Evolutionary conservation across 2,329 filamentous ascomycete genomes (phyloP).

Genomic region (Verticillium longisporum): DNA sequence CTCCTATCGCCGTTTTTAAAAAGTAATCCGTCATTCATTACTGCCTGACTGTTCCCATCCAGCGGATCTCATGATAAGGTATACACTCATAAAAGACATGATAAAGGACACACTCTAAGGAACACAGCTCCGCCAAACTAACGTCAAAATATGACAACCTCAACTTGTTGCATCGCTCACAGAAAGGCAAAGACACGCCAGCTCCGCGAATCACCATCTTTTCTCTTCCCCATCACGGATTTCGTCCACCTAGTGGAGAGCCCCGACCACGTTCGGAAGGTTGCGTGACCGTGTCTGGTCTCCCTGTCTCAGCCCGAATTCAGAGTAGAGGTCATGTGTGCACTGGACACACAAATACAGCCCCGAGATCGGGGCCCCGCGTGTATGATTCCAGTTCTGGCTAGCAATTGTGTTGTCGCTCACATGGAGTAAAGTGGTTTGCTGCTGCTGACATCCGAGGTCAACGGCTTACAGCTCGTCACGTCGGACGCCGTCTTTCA

Average conservation of each 20-base stretch:
- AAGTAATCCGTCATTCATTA: not conserved
- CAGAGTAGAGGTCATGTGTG: not conserved
- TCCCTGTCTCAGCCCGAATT: not conserved
- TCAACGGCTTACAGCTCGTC: not conserved
- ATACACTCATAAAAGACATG: not conserved
- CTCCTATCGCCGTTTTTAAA: not conserved
- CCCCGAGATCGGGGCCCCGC: not conserved
- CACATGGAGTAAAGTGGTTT: too few species aligned
- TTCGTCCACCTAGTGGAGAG: not conserved
- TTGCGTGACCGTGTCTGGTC: not conserved
- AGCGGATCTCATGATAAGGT: not conserved
- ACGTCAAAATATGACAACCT: not conserved
- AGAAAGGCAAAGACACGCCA: not conserved
- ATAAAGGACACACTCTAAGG: not conserved
- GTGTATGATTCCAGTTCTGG: not conserved
- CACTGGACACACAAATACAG: not conserved
- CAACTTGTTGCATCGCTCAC: not conserved
- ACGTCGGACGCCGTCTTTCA: not conserved
- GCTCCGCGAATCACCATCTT: not conserved
- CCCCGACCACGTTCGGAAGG: not conserved
- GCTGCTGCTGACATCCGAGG: not conserved
- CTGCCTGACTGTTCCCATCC: not conserved
- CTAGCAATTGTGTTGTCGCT: not conserved
- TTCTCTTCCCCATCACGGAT: not conserved
- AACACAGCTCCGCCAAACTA: not conserved